phyloP scores from a whole-genome alignment of 163 green algal species.

The Prototheca wickerhamii region DNA sequence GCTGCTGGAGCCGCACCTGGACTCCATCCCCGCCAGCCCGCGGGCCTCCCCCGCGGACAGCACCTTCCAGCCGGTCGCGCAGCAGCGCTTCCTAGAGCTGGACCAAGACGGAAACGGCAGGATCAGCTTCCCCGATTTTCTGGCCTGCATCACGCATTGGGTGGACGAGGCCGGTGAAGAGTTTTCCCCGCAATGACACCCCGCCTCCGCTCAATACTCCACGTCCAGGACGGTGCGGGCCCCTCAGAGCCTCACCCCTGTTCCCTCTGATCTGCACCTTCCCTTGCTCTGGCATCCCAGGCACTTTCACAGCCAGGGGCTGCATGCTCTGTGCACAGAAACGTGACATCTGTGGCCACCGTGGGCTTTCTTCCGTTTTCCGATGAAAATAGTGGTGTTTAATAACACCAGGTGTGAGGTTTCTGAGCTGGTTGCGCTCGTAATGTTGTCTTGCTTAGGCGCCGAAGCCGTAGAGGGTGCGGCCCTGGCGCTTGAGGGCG shows the following conservation, averaged over 20 bases:
- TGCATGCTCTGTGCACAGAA: too few species aligned
- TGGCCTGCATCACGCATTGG: constrained; percentile 1
- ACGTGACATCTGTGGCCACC: too few species aligned
- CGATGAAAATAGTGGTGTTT: too few species aligned
- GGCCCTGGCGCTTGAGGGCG: constrained; percentile 58
- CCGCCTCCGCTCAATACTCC: too few species aligned
- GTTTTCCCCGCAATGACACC: too few species aligned
- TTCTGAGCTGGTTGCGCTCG: too few species aligned
- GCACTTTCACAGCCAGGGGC: too few species aligned
- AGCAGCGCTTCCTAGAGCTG: constrained; percentile 52
- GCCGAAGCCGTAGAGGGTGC: constrained; percentile 43
- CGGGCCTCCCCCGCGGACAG: background rate
- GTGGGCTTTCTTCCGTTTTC: too few species aligned
- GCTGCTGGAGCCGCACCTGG: background rate
- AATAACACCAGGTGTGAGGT: too few species aligned
- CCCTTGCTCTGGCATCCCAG: too few species aligned
- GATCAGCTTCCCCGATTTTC: constrained; percentile 44
- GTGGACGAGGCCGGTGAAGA: background rate
- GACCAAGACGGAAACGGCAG: constrained; percentile 45
- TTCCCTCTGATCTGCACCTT: too few species aligned
- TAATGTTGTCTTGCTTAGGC: too few species aligned
- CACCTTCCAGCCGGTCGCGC: constrained; percentile 8
- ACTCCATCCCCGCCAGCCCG: background rate
- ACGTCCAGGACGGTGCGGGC: background rate
- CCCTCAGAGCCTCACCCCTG: background rate